Evolutionary conservation across 352 stramenopile species (phyloP), one percentile per base, ranked within the genome.

Genomic region (Phytophthora ramorum): DNA sequence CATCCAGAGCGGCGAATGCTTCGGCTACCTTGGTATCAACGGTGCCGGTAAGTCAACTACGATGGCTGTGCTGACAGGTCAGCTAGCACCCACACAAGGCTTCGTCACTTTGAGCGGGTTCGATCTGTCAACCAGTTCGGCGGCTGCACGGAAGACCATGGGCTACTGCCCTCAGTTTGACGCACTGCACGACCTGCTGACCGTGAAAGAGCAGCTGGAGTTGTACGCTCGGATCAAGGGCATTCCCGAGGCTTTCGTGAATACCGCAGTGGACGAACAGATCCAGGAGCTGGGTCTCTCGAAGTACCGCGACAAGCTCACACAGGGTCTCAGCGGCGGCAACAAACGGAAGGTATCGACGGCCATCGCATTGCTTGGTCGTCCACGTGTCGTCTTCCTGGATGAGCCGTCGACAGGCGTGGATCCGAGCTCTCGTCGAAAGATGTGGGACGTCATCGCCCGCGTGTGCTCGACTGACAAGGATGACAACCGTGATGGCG

Each of bases 291-390:
- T 94, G 7, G 79, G 75, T 1, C 66, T 96, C 2, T 43, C 41
- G 1, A 74, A 83, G 61, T 92, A 89, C 55, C 62, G 71, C 8
- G 98, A 77, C 7, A 86, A 79, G 34, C 73, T 90, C 5, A 65
- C 78, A 1, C 63, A 56, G 14, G 70, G 75, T 14, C 60, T 81
- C 14, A 85, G 64, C 4, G 60, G 58, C 2, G 69, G 51, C 90
- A 96, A 82, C 83, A 98, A 98, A 68, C 83, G 97, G 49, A 99
- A 99, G 73, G 90, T 99, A 1, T 98, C 85, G 69, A 93, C 98
- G 10, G 97, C 96, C 4, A 97, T 97, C 66, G 96, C 97, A 8
- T 89, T 98, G 49, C 97, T 99, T 41, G 96, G 96, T 22, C 81
- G 72, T 24, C 90, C 83, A 38, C 75, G 87, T 14, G 91, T 99